These are phyloP conservation scores for Westerdykella aurantiaca DNA, from an alignment of 2,329 filamentous ascomycete species.

Conservation along the genomic window DNA sequence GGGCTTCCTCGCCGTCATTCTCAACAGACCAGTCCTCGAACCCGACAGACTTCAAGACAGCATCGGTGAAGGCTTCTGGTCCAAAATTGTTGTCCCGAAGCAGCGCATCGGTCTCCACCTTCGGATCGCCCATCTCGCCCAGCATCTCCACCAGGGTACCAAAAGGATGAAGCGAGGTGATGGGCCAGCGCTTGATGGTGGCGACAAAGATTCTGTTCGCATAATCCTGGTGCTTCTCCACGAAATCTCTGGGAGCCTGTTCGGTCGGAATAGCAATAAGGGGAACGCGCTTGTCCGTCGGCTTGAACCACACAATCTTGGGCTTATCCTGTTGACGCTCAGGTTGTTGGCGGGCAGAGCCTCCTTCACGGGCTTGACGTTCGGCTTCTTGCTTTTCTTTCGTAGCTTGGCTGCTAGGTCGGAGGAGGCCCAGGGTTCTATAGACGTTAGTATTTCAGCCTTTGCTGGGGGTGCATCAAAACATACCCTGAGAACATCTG, in stretches of 20 bases:
- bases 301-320: conserved; percentile 99
- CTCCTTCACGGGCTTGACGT: conserved; percentile 81
- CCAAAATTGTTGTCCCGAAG: conserved; percentile 98
- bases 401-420: conserved; percentile 94
- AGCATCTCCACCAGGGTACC: conserved; percentile 96
- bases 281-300: conserved; percentile 96
- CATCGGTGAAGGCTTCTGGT: conserved; percentile 95
- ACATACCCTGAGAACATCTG: conserved; percentile 86
- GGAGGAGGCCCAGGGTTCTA: conserved; percentile 80
- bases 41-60: conserved; percentile 86
- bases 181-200: conserved; percentile 99
- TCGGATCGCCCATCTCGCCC: conserved; percentile 93
- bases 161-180: conserved; percentile 98
- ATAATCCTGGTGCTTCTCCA: conserved; percentile 97
- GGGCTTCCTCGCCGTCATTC: conserved; percentile 69
- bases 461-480: conserved; percentile 5
- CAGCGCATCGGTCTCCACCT: conserved; percentile 95
- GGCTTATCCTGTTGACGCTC: conserved; percentile 90
- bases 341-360: conserved; percentile 65
- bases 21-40: conserved; percentile 86
- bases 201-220: conserved; percentile 97
- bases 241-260: conserved; percentile 94
- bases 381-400: conserved; percentile 99
- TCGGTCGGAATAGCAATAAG: conserved; percentile 97
- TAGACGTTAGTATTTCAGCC: conserved; percentile 2